Evolutionary conservation across 225 moss, liverwort and hornwort species (phyloP).

Genomic region (Physcomitrellopsis africana): DNA sequence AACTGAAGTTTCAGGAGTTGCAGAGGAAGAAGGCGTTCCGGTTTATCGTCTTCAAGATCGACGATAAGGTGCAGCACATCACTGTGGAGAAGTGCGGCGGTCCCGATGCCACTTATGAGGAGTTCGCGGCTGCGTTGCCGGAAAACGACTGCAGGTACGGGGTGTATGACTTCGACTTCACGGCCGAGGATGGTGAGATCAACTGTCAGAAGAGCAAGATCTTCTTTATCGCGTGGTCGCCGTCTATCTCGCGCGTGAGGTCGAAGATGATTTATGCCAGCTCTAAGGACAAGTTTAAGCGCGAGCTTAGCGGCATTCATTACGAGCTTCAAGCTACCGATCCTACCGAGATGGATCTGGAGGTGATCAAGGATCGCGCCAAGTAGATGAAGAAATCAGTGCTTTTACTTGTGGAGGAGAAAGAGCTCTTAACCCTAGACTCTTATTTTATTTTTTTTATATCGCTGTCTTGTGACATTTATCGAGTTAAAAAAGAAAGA

Average conservation of each 20-base stretch:
- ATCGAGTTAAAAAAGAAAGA: conserved; percentile 29
- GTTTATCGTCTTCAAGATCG: conserved; percentile 92
- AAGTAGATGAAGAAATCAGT: conserved; percentile 47
- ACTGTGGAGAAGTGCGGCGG: conserved; percentile 82
- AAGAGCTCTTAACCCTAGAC: conserved; percentile 31
- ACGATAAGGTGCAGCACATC: conserved; percentile 84
- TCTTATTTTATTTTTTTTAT: neutral
- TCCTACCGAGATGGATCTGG: conserved; percentile 95
- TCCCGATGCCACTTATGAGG: conserved; percentile 74
- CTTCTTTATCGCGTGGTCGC: conserved; percentile 98
- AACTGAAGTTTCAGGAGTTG: conserved; percentile 86
- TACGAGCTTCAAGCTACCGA: conserved; percentile 94
- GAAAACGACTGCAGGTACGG: conserved; percentile 88
- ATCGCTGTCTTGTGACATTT: conserved; percentile 31
- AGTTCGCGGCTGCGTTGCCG: conserved; percentile 69
- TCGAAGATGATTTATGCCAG: conserved; percentile 98
- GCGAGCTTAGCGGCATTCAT: conserved; percentile 89
- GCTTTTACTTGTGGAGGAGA: conserved; percentile 22
- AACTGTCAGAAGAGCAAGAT: conserved; percentile 99
- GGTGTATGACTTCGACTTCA: conserved; percentile 89
- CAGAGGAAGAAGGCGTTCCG: conserved; percentile 85
- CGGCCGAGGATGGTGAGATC: conserved; percentile 63
- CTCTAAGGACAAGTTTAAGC: conserved; percentile 89
- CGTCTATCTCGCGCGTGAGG: conserved; percentile 68
- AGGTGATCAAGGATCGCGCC: conserved; percentile 90